Evolutionary conservation across 2,329 filamentous ascomycete species (phyloP).

Genomic region (Corynespora cassiicola): DNA sequence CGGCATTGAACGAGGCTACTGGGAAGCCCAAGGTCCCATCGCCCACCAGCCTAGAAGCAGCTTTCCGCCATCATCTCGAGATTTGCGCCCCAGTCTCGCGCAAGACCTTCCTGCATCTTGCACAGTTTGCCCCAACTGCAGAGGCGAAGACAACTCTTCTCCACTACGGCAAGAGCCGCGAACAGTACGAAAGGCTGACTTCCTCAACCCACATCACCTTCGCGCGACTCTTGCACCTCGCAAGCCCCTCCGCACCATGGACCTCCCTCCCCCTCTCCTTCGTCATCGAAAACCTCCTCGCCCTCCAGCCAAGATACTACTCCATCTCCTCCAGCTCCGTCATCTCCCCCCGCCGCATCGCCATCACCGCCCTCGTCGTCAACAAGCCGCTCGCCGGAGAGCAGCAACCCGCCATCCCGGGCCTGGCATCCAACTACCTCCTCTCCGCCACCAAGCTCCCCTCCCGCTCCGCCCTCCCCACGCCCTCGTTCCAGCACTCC

Average conservation of each 20-base stretch:
- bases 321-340: slow-evolving; percentile 47
- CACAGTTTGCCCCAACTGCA: slow-evolving; percentile 48
- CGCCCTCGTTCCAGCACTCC: slow-evolving; percentile 21
- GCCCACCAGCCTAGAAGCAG: slow-evolving; percentile 46
- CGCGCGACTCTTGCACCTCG: slow-evolving; percentile 44
- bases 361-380: slow-evolving; percentile 49
- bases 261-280: slow-evolving; percentile 38
- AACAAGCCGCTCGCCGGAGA: slow-evolving; percentile 34
- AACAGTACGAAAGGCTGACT: slow-evolving; percentile 39
- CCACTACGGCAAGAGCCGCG: slow-evolving; percentile 38
- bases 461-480: slow-evolving; percentile 17
- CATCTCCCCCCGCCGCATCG: slow-evolving; percentile 39
- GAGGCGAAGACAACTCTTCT: slow-evolving; percentile 38
- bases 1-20: slow-evolving; percentile 29
- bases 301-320: slow-evolving; percentile 39
- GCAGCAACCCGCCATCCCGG: slow-evolving; percentile 31
- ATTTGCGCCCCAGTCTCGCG: slow-evolving; percentile 51
- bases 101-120: slow-evolving; percentile 45
- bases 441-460: slow-evolving; percentile 29
- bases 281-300: slow-evolving; percentile 33
- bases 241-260: slow-evolving; percentile 36
- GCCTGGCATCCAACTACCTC: slow-evolving; percentile 50
- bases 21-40: slow-evolving; percentile 49
- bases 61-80: slow-evolving; percentile 56
- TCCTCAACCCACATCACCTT: slow-evolving; percentile 44